These are phyloP conservation scores for Chaetomiaceae sp. DNA, from an alignment of 2,329 filamentous ascomycete genomes.

Conservation along the genomic window DNA sequence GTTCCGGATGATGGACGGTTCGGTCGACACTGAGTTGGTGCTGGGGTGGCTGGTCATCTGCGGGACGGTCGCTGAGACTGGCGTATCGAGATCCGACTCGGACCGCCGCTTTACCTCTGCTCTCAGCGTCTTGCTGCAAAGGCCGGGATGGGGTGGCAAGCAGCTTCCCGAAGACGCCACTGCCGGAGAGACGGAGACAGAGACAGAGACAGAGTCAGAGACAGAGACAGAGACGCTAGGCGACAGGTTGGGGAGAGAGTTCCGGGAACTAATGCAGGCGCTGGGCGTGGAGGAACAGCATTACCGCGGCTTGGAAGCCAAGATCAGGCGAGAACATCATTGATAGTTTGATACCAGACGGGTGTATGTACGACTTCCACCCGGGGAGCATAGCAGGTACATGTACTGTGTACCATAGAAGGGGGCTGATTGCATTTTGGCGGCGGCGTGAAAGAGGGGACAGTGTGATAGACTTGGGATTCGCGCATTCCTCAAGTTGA, in stretches of 20 bases:
- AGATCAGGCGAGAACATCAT: constrained; percentile 21
- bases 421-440: no score
- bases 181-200: not conserved
- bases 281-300: constrained; percentile 15
- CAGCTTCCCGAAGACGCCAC: not conserved
- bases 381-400: no score
- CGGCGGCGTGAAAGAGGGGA: no score
- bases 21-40: constrained; percentile 29
- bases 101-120: constrained; percentile 19
- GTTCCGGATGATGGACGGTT: constrained; percentile 38
- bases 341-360: no score
- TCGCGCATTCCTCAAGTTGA: no score
- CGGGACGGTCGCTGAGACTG: constrained; percentile 30
- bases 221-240: no score
- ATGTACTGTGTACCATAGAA: not conserved
- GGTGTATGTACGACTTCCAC: no score
- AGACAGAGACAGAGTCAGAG: not conserved
- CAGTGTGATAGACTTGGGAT: no score
- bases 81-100: constrained; percentile 14
- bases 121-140: constrained; percentile 10
- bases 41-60: constrained; percentile 35
- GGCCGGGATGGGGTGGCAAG: not conserved
- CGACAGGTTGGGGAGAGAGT: constrained; percentile 13
- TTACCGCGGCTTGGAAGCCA: constrained; percentile 18
- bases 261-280: constrained; percentile 24